These are phyloP conservation scores for Biscogniauxia mediterranea DNA, from an alignment of 2,329 filamentous ascomycete species.

Conservation along the genomic window DNA sequence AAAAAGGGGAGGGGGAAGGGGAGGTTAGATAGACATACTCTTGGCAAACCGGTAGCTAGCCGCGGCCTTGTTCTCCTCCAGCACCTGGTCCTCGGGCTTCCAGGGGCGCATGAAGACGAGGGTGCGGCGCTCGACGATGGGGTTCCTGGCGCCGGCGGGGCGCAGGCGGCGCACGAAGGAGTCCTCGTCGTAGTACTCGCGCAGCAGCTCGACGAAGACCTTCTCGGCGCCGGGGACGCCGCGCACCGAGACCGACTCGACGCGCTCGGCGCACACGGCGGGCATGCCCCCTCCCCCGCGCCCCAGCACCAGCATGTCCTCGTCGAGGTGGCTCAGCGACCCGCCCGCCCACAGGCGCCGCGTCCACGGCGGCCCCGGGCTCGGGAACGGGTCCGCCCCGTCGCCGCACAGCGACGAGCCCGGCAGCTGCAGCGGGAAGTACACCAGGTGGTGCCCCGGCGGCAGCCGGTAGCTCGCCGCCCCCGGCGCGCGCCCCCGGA, in stretches of 20 bases:
- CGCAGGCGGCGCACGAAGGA: conserved; percentile 17
- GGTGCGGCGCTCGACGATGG: conserved; percentile 47
- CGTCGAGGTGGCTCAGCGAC: conserved; percentile 53
- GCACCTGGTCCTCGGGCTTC: conserved; percentile 17
- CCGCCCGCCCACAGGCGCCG: conserved; percentile 91
- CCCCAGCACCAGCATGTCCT: conserved; percentile 39
- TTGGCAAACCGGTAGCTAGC: conserved; percentile 16
- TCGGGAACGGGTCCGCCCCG: conserved; percentile 80
- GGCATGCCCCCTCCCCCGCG: conserved; percentile 23
- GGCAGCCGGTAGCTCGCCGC: conserved; percentile 42
- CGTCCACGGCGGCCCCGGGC: conserved; percentile 67
- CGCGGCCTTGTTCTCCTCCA: conserved; percentile 7
- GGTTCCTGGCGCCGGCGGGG: neutral
- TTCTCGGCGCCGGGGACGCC: conserved; percentile 35
- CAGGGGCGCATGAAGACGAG: conserved; percentile 51
- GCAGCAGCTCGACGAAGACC: conserved; percentile 51
- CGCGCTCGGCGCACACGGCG: conserved; percentile 45
- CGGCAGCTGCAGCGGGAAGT: conserved; percentile 73
- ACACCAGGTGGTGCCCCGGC: conserved; percentile 77
- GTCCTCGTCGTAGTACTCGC: conserved; percentile 39
- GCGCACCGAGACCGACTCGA: conserved; percentile 35
- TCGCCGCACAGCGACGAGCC: conserved; percentile 68
- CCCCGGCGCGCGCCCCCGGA: neutral
- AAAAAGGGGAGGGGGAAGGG: conserved; percentile 16
- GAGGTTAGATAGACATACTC: conserved; percentile 23